These are phyloP conservation scores for Eugenia klotzschiana DNA, from an alignment of 441 rosid genomes.

Conservation along the genomic window DNA sequence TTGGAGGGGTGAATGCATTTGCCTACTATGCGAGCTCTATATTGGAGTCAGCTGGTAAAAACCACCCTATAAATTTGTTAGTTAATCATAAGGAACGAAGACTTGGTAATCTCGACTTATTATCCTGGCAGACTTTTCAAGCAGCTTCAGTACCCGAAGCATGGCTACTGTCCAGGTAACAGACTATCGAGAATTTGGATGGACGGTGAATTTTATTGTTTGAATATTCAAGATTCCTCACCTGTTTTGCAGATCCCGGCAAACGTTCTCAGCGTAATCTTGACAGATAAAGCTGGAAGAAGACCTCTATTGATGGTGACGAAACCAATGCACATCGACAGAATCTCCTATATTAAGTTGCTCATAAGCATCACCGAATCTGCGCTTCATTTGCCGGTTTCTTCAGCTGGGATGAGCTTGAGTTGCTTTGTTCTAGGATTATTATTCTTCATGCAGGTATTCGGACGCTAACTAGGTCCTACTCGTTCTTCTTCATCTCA, in stretches of 20 bases:
- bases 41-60: slow-evolving; percentile 35
- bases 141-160: slow-evolving; percentile 19
- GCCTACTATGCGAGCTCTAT: slow-evolving; percentile 32
- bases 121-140: slow-evolving; percentile 20
- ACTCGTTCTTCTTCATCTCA: neutral
- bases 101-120: neutral
- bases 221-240: neutral
- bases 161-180: slow-evolving; percentile 24
- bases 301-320: neutral
- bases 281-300: neutral
- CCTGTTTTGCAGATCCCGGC: neutral
- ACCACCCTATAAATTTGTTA: neutral
- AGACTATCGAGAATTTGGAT: slow-evolving; percentile 3
- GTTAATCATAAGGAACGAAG: neutral
- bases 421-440: neutral
- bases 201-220: neutral
- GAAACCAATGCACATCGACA: neutral
- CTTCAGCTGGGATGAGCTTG: neutral
- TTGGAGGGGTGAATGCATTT: slow-evolving; percentile 32
- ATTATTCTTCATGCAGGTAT: neutral
- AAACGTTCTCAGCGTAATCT: neutral
- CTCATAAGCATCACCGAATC: neutral
- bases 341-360: neutral
- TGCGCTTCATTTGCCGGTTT: neutral
- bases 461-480: neutral